These are phyloP conservation scores for Theobroma grandiflorum DNA, from an alignment of 441 rosid genomes.

Conservation along the genomic window DNA sequence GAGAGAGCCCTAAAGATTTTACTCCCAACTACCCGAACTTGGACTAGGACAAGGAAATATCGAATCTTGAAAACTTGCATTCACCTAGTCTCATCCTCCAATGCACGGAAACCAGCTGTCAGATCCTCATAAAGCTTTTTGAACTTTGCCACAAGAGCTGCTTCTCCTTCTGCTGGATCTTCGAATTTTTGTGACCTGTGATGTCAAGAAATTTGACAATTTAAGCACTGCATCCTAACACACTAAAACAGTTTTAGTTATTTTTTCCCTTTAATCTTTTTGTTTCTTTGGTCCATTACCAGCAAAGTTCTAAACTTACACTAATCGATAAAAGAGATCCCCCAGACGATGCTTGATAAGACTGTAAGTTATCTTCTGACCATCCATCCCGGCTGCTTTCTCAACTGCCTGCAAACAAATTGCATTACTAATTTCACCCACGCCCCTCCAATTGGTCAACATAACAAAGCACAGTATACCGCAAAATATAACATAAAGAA, in stretches of 20 bases:
- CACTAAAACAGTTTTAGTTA: neutral
- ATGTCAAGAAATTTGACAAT: neutral
- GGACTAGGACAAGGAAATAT: constrained; percentile 8
- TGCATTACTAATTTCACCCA: neutral
- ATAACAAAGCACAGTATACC: neutral
- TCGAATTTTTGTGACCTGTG: constrained; percentile 98
- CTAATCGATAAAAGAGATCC: constrained; percentile 96
- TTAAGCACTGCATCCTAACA: constrained; percentile 8
- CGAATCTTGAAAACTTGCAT: neutral
- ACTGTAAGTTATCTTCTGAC: constrained; percentile 93
- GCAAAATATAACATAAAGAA: neutral
- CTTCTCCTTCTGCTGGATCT: constrained; percentile 99
- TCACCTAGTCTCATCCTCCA: constrained; percentile 97
- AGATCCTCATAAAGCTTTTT: constrained; percentile 90
- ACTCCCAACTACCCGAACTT: constrained; percentile 19
- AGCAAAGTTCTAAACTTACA: constrained; percentile 58
- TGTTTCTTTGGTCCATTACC: neutral
- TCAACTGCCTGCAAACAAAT: constrained; percentile 81
- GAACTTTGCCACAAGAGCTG: constrained; percentile 84
- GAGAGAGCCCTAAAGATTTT: constrained; percentile 13
- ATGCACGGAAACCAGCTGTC: constrained; percentile 91
- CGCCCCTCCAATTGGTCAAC: neutral
- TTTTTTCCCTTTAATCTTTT: neutral
- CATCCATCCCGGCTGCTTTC: constrained; percentile 99
- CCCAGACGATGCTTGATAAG: constrained; percentile 96